Percentiles rank a stretch among this genome's conserved stretches.
These are phyloP conservation scores for Lithohypha guttulata DNA, from an alignment of 2,329 filamentous ascomycete species.

Conservation along the genomic window DNA sequence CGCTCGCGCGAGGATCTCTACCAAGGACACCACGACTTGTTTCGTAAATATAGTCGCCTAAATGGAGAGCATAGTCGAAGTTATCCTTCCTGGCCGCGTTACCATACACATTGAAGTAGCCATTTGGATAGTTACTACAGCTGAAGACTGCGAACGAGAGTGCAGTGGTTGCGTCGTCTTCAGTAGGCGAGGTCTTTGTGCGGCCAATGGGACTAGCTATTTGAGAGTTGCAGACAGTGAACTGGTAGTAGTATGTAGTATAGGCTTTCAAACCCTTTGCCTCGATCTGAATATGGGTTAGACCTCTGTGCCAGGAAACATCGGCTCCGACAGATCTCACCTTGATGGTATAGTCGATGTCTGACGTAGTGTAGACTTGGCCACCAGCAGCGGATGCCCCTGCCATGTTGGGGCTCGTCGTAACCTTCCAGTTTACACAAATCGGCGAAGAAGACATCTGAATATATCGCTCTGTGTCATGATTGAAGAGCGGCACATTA, in stretches of 20 bases:
- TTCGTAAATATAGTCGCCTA: slow-evolving; percentile 57
- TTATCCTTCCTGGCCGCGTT: slow-evolving; percentile 47
- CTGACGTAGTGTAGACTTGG: slow-evolving; percentile 55
- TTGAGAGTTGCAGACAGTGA: too few relatives aligned
- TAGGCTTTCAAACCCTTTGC: slow-evolving; percentile 50
- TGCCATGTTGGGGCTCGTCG: slow-evolving; percentile 35
- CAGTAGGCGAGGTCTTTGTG: too few relatives aligned
- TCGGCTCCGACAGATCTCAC: too few relatives aligned
- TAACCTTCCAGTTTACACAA: slow-evolving; percentile 57
- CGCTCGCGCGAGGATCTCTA: slow-evolving; percentile 21
- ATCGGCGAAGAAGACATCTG: slow-evolving; percentile 48
- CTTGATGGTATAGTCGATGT: slow-evolving; percentile 65
- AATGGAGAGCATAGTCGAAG: slow-evolving; percentile 47
- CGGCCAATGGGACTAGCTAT: too few relatives aligned
- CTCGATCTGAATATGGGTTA: slow-evolving; percentile 45
- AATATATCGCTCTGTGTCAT: slow-evolving; percentile 25
- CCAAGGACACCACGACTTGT: slow-evolving; percentile 30
- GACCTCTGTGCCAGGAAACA: too few relatives aligned
- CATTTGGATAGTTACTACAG: slow-evolving; percentile 54
- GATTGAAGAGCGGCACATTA: slow-evolving; percentile 40
- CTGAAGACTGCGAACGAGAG: slow-evolving; percentile 64
- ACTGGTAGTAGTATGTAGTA: too few relatives aligned
- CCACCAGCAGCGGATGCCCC: slow-evolving; percentile 44
- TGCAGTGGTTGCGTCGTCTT: too few relatives aligned
- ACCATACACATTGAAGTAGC: slow-evolving; percentile 47